Conservation (phyloP, 2,329 filamentous ascomycete genomes). For the Verticillium dahliae region DNA sequence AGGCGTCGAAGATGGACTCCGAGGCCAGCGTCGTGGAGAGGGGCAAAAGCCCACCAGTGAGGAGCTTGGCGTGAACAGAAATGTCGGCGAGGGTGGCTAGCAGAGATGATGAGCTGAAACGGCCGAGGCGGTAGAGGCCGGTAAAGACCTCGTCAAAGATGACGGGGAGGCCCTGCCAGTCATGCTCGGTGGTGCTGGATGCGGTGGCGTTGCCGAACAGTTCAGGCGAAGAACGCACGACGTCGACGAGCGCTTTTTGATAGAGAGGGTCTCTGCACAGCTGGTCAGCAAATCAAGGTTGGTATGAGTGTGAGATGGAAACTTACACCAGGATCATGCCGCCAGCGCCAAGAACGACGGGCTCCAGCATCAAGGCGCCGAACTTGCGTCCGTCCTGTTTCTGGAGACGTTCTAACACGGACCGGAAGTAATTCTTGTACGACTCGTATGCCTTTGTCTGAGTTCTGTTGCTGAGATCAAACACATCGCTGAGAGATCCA, state of each 20-base stretch:
- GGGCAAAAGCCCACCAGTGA: constrained; percentile 74
- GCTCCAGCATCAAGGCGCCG: constrained; percentile 74
- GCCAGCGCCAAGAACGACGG: constrained; percentile 72
- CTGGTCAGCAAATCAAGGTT: constrained; percentile 4
- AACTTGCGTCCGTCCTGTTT: constrained; percentile 56
- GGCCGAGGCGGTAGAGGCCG: constrained; percentile 73
- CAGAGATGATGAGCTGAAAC: constrained; percentile 63
- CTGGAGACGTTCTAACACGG: constrained; percentile 44
- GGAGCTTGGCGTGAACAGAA: constrained; percentile 73
- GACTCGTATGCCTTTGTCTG: constrained; percentile 32
- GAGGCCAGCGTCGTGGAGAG: constrained; percentile 72
- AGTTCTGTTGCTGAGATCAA: constrained; percentile 48
- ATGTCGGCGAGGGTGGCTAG: constrained; percentile 65
- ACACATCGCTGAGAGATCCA: constrained; percentile 46
- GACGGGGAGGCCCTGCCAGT: constrained; percentile 70
- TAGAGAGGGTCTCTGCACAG: constrained; percentile 70
- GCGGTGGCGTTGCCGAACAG: constrained; percentile 37
- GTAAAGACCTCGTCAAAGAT: constrained; percentile 87
- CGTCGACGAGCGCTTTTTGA: constrained; percentile 62
- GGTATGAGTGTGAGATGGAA: neutral
- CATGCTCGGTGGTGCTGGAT: constrained; percentile 13
- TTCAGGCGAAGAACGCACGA: constrained; percentile 53
- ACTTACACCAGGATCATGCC: constrained; percentile 75
- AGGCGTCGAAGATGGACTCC: constrained; percentile 64
- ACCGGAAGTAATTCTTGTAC: constrained; percentile 56